Base-by-base conservation (phyloP, 257 asterid species). In the Solanum acaule region DNA sequence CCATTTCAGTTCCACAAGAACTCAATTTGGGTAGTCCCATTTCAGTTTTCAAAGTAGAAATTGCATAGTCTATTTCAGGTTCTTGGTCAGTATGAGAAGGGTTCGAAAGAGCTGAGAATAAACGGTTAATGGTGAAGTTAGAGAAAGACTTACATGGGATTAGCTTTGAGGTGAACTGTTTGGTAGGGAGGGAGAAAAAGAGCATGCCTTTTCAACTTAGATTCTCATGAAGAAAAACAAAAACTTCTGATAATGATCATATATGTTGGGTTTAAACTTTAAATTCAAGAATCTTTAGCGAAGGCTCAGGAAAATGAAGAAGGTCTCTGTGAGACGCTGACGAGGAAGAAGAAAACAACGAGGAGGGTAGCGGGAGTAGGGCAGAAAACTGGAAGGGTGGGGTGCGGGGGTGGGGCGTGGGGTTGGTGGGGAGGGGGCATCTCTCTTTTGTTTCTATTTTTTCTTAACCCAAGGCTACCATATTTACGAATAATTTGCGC, bases 121-220 rank as follows among this genome's bases (percentile, higher is more conserved):
- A 91, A 86, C 37, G 84, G 84, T n/a, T 86, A 87, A 86, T 83
- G 25, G 67, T 84, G 88, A 89, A 85, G 81, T 37, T 40, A 68
- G 78, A 78, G 87, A 70, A 91, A 61, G 85, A 90, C 92, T 91
- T 93, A 87, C 91, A 37, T 44, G 91, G 88, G 88, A 86, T 63
- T 84, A 93, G 90, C 88, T 91, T 93, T 72, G 91, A 46, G 33
- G 83, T 87, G 59, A 89, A 85, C 18, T 71, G 89, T 89, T 91
- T 94, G 87, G 91, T 86, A 84, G 89, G 83, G 18, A 73, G 87
- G 56, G 88, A 79, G 81, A 76, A 76, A 89, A 92, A 49, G 92
- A 63, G 93, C 96, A 95, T 93, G 88, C 93, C 94, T 90, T 83
- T 12, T 85, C 90, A 86, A 76, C 67, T 67, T 29, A 77, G 49